Base-by-base conservation (phyloP, 176 grass and related monocot species). In the Chloris gayana region DNA sequence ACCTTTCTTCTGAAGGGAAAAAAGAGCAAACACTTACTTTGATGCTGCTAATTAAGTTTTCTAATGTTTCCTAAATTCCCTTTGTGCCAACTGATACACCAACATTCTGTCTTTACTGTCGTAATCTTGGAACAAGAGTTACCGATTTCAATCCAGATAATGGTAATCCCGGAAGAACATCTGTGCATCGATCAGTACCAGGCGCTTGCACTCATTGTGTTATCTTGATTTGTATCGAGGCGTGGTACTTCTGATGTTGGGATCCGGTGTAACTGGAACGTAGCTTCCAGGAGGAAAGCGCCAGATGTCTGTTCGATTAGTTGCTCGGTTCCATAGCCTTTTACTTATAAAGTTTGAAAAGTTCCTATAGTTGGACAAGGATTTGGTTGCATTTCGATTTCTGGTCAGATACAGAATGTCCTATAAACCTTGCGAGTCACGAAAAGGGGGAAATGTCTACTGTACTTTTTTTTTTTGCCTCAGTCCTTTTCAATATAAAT, bases 271-370 rank as follows among this genome's bases (percentile, higher is more conserved):
- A 53, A 53, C 54, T 72, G 58, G 18, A 44, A 41, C 7, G 44
- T n/a, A 72, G 33, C 34, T 31, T 73, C 67, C 82, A 58, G 19
- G 45, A 75, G 81, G 46, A 83, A 57, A 83, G 9, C 25, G 57
- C 2, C 33, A 41, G 21, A 17, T 27, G 12, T 54, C 41, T 75
- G 47, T 19, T 24, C 32, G 10, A 22, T 42, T 41, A 22, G 62
- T 57, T 45, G 14, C 5, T 84, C 29, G 19, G 26, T 34, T 45
- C 61, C 7, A 0, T n/a, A 12, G 26, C 38, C 42, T 45, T 59
- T 50, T 45, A 12, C 42, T 24, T 18, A 24, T 46, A 32, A 26
- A 72, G 50, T 0, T 14, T 67, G 27, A 38, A 18, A 33, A 19
- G 29, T 9, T 46, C 19, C 14, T 30, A 0, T n/a, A 19, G 4